phyloP scores from a whole-genome alignment of 345 rosid species.

The Punica granatum region DNA sequence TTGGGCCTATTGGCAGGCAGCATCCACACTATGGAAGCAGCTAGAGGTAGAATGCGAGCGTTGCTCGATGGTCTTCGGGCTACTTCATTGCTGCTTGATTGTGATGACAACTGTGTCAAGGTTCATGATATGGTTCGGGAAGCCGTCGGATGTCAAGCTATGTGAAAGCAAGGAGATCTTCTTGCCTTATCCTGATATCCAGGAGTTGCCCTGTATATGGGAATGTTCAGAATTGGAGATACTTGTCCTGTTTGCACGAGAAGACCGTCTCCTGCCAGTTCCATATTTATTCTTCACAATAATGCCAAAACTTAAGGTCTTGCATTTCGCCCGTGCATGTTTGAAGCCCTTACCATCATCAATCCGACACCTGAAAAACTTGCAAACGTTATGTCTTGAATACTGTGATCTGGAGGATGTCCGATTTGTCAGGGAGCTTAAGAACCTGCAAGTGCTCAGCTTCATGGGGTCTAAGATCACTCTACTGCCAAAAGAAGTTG shows the following conservation, averaged over 20 bases:
- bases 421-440: background rate
- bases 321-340: background rate
- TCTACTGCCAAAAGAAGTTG: background rate
- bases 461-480: background rate
- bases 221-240: rapidly evolving
- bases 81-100: background rate
- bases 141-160: background rate
- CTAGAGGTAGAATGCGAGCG: background rate
- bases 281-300: rapidly evolving
- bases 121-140: background rate
- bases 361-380: rapidly evolving
- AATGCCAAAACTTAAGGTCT: background rate
- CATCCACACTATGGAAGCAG: rapidly evolving
- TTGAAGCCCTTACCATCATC: background rate
- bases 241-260: background rate
- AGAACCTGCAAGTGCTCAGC: background rate
- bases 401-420: background rate
- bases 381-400: background rate
- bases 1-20: background rate
- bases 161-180: background rate
- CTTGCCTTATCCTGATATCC: rapidly evolving
- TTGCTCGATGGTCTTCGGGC: background rate
- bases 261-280: rapidly evolving
- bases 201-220: rapidly evolving
- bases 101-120: background rate